These are phyloP conservation scores for Casuarina glauca DNA, from an alignment of 306 rosid genomes.

Conservation along the genomic window DNA sequence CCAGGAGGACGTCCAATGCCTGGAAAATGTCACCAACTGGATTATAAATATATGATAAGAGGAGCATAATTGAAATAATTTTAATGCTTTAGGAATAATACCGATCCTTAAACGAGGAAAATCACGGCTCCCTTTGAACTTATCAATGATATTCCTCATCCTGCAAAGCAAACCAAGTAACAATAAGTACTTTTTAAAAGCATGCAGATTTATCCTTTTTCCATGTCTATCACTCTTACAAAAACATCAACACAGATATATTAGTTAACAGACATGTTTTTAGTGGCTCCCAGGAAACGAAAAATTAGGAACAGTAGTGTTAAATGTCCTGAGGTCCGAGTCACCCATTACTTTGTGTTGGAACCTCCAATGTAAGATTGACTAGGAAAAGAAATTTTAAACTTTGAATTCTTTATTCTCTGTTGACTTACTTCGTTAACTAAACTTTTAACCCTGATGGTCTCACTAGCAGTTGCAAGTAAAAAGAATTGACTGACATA, in stretches of 20 bases:
- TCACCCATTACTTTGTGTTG: background rate
- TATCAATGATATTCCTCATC: slow-evolving; percentile 83
- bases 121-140: slow-evolving; percentile 70
- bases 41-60: background rate
- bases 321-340: background rate
- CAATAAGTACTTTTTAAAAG: background rate
- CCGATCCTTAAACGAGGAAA: slow-evolving; percentile 89
- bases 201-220: background rate
- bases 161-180: slow-evolving; percentile 45
- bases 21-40: slow-evolving; percentile 19
- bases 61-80: background rate
- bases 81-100: slow-evolving; percentile 25
- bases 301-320: background rate
- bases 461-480: background rate
- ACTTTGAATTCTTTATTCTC: background rate
- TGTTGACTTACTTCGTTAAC: background rate
- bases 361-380: background rate
- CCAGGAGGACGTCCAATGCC: slow-evolving; percentile 66
- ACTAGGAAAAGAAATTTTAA: background rate
- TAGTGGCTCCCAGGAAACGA: background rate
- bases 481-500: background rate
- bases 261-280: background rate
- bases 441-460: background rate
- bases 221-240: background rate
- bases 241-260: background rate